A percentile compares a stretch with the other conserved stretches of the same genome.
phyloP scores from a whole-genome alignment of 192 early-diverging fungal genomes.

The Irineochytrium annulatum region DNA sequence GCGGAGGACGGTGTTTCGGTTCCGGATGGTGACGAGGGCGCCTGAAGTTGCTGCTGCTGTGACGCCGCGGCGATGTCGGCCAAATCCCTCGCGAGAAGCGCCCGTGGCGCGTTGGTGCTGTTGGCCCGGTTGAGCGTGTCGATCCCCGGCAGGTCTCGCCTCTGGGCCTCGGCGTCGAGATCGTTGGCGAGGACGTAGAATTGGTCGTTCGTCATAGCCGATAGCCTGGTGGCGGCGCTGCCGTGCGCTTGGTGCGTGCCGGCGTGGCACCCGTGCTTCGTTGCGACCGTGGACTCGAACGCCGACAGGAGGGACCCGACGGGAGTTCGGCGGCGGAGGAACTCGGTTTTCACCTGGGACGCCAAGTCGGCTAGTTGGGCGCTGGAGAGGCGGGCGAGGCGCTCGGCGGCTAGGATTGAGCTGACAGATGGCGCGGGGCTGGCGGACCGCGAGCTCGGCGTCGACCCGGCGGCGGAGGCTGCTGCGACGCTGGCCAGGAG shows the following conservation, averaged over 20 bases:
- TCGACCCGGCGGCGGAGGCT: too few relatives aligned
- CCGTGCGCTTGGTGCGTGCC: not conserved
- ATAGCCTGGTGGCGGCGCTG: constrained; percentile 15
- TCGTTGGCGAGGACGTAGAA: constrained; percentile 25
- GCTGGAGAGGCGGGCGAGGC: constrained; percentile 18
- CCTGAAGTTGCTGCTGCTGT: too few relatives aligned
- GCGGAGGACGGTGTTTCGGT: too few relatives aligned
- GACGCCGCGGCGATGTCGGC: too few relatives aligned
- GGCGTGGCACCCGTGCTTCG: not conserved
- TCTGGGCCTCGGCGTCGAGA: constrained; percentile 19
- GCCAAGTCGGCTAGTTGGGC: constrained; percentile 24
- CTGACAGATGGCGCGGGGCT: constrained; percentile 13
- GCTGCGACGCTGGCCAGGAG: too few relatives aligned
- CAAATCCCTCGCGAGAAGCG: too few relatives aligned
- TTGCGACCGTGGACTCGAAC: constrained; percentile 3
- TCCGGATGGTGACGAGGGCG: too few relatives aligned
- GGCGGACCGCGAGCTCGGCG: constrained; percentile 12
- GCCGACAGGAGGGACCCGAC: constrained; percentile 22
- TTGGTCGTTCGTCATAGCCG: constrained; percentile 28
- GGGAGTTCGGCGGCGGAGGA: constrained; percentile 24
- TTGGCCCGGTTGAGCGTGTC: constrained; percentile 8
- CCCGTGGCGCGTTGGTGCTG: too few relatives aligned
- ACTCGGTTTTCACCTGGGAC: constrained; percentile 21
- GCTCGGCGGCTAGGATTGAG: constrained; percentile 23
- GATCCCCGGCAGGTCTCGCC: constrained; percentile 26